Percentiles rank a stretch among this genome's conserved stretches.
Evolutionary conservation across 306 rosid species (phyloP).

Genomic region (Cotoneaster glaucophyllus): DNA sequence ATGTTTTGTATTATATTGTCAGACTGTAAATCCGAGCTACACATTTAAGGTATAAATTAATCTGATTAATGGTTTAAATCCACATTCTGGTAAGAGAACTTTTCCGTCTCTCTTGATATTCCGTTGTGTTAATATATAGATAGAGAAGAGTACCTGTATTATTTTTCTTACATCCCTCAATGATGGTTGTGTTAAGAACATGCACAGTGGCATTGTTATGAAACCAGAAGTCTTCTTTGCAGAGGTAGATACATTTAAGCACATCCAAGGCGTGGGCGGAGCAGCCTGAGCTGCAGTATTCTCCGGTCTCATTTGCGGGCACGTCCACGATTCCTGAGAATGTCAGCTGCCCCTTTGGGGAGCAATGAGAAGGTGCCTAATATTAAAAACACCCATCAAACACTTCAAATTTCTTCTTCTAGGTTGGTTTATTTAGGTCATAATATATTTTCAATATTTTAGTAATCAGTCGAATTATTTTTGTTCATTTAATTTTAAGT

Average conservation of each 20-base stretch:
- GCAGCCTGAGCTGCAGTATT: constrained; percentile 35
- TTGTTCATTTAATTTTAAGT: too few relatives aligned
- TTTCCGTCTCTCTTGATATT: neutral
- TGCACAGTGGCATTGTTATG: constrained; percentile 12
- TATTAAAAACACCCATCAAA: neutral
- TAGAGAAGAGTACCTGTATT: constrained; percentile 6
- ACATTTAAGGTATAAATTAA: neutral
- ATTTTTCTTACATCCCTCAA: neutral
- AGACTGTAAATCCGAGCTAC: too few relatives aligned
- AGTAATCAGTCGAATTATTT: too few relatives aligned
- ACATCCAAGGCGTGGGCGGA: constrained; percentile 15
- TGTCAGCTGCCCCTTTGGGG: neutral
- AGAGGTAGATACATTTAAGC: constrained; percentile 27
- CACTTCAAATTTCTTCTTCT: neutral
- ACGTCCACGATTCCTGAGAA: constrained; percentile 21
- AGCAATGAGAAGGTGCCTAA: neutral
- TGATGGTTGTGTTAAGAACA: neutral
- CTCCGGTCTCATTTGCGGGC: neutral
- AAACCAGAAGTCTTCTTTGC: constrained; percentile 31
- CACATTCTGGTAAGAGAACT: neutral
- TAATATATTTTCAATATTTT: too few relatives aligned
- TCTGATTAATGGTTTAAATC: neutral
- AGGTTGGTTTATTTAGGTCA: too few relatives aligned
- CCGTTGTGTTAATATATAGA: too few relatives aligned
- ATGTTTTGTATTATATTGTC: neutral